Base-by-base conservation (phyloP, 2,329 filamentous ascomycete species). In the Nemania sp. region DNA sequence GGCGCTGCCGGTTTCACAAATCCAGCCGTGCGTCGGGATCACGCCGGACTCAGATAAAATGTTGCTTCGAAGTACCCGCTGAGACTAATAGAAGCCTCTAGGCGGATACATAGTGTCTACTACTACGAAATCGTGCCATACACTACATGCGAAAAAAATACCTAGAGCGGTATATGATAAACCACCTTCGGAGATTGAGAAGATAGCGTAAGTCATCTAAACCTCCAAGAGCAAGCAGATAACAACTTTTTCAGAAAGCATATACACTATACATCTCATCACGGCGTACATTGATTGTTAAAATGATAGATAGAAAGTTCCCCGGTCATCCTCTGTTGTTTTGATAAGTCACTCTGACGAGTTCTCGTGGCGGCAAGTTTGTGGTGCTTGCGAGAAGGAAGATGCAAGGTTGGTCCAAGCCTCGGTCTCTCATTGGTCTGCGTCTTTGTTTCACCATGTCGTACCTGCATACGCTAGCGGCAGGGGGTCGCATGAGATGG, bases 401-500 rank as follows among this genome's bases (percentile, higher is more conserved):
- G n/a, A 53, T 43, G 52, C 21, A 50, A 12, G 12, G 50, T 20
- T 46, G 32, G 25, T n/a, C 21, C 29, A 15, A 34, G 15, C 17
- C 32, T 15, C 13, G 25, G 5, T n/a, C 39, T 20, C 20, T 43
- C 43, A 66, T 72, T 72, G 71, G 70, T 50, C 39, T 20, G 39
- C 47, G 50, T 55, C 49, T 34, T 49, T 61, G 72, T 73, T 71
- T 72, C 71, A 73, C 71, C 59, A 70, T 68, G 65, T 53, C 61
- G 71, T 73, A 72, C 72, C 72, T 73, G 71, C 72, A 66, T 72
- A 60, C 39, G 49, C 59, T 68, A 66, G 54, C 58, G 43, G 62
- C 58, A 64, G 60, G 60, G 60, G 60, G 53, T 57, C 3, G 54
- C 29, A 40, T n/a, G 29, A 29, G 25, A 34, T 40, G 57, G 39